Conservation (phyloP, 192 early-diverging fungal genomes). For the Backusella liffmaniae region DNA sequence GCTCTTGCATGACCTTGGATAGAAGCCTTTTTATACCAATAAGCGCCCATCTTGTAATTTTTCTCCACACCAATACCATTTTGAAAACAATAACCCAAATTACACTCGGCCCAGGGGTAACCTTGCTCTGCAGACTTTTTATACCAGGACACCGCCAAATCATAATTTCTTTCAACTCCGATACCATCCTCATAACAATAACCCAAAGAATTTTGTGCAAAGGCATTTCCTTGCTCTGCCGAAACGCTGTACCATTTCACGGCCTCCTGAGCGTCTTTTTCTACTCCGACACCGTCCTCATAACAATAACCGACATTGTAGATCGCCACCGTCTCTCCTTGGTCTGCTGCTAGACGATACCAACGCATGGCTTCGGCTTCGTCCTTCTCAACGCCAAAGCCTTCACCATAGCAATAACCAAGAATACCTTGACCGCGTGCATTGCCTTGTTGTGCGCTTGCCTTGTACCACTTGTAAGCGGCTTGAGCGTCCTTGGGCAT, state of each 20-base stretch:
- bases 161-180: constrained; percentile 50
- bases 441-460: constrained; percentile 55
- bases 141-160: constrained; percentile 63
- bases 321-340: constrained; percentile 53
- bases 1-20: constrained; percentile 50
- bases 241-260: constrained; percentile 61
- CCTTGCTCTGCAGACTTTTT: constrained; percentile 48
- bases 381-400: constrained; percentile 66
- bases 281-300: constrained; percentile 54
- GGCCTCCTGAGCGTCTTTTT: constrained; percentile 45
- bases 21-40: constrained; percentile 59
- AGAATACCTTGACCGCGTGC: constrained; percentile 63
- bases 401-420: constrained; percentile 79
- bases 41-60: constrained; percentile 48
- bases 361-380: constrained; percentile 59
- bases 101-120: constrained; percentile 58
- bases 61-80: constrained; percentile 54
- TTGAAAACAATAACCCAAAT: constrained; percentile 74
- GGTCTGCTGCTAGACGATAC: constrained; percentile 50
- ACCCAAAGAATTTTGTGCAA: constrained; percentile 78
- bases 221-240: constrained; percentile 66
- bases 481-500: constrained; percentile 55
- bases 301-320: constrained; percentile 58
- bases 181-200: constrained; percentile 80
- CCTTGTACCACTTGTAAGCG: constrained; percentile 70